Percentiles rank a stretch among this genome's conserved stretches.
Evolutionary conservation across 2,329 filamentous ascomycete genomes (phyloP).

Genomic region (Ophiocordyceps robertsii): DNA sequence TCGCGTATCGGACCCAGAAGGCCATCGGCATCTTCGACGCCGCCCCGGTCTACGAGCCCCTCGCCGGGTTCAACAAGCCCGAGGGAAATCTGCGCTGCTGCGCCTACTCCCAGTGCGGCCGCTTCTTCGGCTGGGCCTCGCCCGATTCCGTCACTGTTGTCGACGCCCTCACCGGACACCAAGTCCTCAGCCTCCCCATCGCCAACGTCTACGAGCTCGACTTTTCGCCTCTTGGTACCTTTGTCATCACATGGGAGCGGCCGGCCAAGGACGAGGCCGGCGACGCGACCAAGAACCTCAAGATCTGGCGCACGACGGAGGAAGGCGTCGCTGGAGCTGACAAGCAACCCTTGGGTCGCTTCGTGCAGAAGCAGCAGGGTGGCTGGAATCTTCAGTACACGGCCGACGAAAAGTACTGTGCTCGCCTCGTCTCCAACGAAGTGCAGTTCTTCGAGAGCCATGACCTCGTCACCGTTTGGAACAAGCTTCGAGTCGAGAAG

Average conservation of each 20-base stretch:
- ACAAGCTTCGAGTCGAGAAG: conserved; percentile 86
- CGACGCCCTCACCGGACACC: conserved; percentile 63
- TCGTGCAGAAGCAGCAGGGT: conserved; percentile 90
- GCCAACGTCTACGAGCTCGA: conserved; percentile 85
- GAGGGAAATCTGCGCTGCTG: conserved; percentile 92
- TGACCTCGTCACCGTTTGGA: conserved; percentile 79
- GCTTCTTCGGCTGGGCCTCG: conserved; percentile 91
- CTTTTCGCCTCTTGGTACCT: conserved; percentile 87
- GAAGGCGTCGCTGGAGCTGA: conserved; percentile 46
- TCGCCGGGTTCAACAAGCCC: conserved; percentile 73
- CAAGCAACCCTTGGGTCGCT: conserved; percentile 69
- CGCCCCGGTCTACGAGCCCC: conserved; percentile 71
- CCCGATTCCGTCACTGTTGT: conserved; percentile 76
- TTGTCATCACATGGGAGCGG: conserved; percentile 93
- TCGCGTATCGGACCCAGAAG: conserved; percentile 96
- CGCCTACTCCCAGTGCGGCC: conserved; percentile 88
- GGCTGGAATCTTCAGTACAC: conserved; percentile 98
- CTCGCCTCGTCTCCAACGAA: conserved; percentile 89
- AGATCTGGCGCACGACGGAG: conserved; percentile 83
- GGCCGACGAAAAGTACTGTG: conserved; percentile 83
- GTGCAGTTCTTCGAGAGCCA: conserved; percentile 92
- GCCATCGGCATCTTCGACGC: conserved; percentile 89
- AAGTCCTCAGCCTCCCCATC: conserved; percentile 62
- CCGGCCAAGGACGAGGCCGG: conserved; percentile 85
- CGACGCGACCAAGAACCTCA: conserved; percentile 89